Base-by-base conservation (phyloP, 345 rosid species). In the Fremontodendron californicum region DNA sequence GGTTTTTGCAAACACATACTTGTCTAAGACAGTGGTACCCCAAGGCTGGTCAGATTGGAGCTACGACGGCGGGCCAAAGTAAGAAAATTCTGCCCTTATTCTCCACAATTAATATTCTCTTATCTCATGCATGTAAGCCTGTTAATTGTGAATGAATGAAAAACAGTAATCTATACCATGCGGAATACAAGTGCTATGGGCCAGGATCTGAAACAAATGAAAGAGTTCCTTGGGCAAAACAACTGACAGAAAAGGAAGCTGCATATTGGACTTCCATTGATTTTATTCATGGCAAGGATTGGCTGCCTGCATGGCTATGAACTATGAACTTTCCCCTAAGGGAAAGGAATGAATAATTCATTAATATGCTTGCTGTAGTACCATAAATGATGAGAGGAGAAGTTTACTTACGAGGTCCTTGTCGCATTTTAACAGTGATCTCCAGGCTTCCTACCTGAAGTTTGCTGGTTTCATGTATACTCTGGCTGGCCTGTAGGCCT, bases 41-140 rank as follows among this genome's bases (percentile, higher is more conserved):
- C 37, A 76, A 0, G 98, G 97, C 27, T 93, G 97, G 99, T 92
- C 96, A 42, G 91, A 91, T 45, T 92, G 99, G 97, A 92, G 97
- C 82, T 92, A 83, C 71, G 31, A 37, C 0, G 94, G 94, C 72
- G 67, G 79, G 2, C 81, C 96, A 3, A 70, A 90, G 97, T 93
- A 81, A 86, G 97, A 31, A 39, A 25, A 64, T 48, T 62, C 8
- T 21, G n/a, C 27, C 51, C 10, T 10, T 11, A 10, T 27, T 16
- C 25, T 58, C 2, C 9, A 12, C 25, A 58, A 25, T 57, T 9
- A 3, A 58, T 5, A 0, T 58, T 27, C 13, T 12, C 11, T 52
- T 39, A 19, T 39, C 15, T 64, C 13, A 39, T 37, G 0, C 13
- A 39, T 37, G 0, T 19, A 0, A 65, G 5, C 3, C 16, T 65